Evolutionary conservation across 1,284 basidiomycete genomes (phyloP).

Genomic region (Ustilago esculenta): DNA sequence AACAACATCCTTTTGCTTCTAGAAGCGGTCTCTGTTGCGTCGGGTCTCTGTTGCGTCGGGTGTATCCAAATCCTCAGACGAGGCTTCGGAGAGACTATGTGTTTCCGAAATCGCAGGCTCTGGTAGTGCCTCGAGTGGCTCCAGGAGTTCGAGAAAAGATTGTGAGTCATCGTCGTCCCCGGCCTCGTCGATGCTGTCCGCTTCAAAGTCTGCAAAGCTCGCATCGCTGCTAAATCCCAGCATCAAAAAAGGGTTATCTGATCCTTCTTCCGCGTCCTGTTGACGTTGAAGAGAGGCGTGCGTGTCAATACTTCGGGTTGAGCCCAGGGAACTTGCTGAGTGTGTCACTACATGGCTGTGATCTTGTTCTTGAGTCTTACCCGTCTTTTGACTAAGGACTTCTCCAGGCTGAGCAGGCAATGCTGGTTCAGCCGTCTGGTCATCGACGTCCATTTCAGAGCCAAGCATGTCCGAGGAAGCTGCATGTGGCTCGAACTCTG

Average conservation of each 20-base stretch:
- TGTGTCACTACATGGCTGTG: too few relatives aligned
- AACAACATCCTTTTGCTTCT: constrained; percentile 11
- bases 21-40: not conserved
- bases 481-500: not conserved
- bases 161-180: constrained; percentile 33
- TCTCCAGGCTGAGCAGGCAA: not conserved
- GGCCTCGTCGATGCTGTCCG: constrained; percentile 12
- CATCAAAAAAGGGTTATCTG: not conserved
- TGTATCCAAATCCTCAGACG: constrained; percentile 7
- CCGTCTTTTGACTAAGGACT: not conserved
- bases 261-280: not conserved
- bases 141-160: constrained; percentile 27
- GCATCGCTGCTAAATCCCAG: not conserved
- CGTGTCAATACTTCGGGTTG: not conserved
- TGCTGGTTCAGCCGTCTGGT: not conserved
- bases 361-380: constrained; percentile 22
- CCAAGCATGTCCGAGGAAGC: not conserved
- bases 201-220: not conserved
- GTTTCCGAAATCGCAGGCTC: not conserved
- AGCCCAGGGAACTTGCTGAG: too few relatives aligned
- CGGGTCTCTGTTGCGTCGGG: not conserved
- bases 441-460: constrained; percentile 24
- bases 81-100: constrained; percentile 5
- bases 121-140: constrained; percentile 7
- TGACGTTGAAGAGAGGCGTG: not conserved